Evolutionary conservation across 2,329 filamentous ascomycete species (phyloP).

Genomic region (Setomelanomma holmii): DNA sequence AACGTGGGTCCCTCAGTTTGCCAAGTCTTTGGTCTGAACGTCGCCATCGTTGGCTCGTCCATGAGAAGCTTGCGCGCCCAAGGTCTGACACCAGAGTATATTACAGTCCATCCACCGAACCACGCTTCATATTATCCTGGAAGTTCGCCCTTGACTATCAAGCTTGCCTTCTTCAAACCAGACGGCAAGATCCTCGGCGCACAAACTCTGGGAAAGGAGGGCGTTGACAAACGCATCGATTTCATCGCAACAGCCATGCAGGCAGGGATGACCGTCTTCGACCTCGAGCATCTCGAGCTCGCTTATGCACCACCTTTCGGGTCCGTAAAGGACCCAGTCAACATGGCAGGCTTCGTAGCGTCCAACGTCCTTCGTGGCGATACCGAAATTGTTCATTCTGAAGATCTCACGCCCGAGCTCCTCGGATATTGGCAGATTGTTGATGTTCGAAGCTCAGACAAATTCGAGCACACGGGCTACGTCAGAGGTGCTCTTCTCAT

Average conservation of each 20-base stretch:
- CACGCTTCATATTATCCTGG: conserved; percentile 35
- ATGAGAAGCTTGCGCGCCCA: conserved; percentile 8
- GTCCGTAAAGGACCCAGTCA: conserved; percentile 34
- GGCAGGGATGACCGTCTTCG: conserved; percentile 31
- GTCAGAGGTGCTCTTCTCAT: conserved; percentile 3
- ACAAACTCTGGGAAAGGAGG: conserved; percentile 22
- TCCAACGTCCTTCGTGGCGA: conserved; percentile 33
- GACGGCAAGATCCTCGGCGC: conserved; percentile 28
- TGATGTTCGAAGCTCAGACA: conserved; percentile 6
- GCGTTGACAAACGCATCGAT: conserved; percentile 30
- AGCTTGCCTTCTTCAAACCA: conserved; percentile 22
- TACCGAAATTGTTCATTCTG: conserved; percentile 25
- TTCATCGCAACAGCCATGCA: conserved; percentile 30
- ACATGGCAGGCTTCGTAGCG: conserved; percentile 37
- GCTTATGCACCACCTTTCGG: conserved; percentile 36
- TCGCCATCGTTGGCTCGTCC: conserved; percentile 27
- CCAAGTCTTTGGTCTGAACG: conserved; percentile 27
- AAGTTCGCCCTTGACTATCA: conserved; percentile 21
- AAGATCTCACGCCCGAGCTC: conserved; percentile 10
- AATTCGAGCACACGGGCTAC: conserved; percentile 1
- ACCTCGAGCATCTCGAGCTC: conserved; percentile 36
- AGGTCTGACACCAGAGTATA: conserved; percentile 16
- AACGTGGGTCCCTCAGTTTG: conserved; percentile 30
- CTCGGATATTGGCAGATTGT: conserved; percentile 6
- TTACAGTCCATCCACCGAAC: conserved; percentile 34